Percentiles rank a stretch among this genome's conserved stretches.
These are phyloP conservation scores for Trichosporon inkin DNA, from an alignment of 1,284 basidiomycete species.

Conservation along the genomic window DNA sequence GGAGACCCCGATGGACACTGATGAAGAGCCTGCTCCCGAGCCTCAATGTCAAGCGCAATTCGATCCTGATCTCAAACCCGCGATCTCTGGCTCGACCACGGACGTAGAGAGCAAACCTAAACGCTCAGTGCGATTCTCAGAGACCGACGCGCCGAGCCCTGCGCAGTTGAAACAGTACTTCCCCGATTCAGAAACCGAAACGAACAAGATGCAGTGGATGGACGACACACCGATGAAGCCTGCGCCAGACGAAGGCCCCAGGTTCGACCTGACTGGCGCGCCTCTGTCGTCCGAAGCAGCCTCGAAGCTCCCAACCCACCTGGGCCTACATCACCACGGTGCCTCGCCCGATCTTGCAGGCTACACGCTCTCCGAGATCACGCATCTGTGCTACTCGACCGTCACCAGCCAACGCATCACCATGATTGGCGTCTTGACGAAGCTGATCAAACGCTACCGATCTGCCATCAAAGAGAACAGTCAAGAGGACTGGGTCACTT, in stretches of 20 bases:
- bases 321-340: conserved; percentile 83
- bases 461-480: conserved; percentile 6
- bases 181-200: conserved; percentile 59
- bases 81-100: neutral
- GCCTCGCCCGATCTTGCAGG: conserved; percentile 72
- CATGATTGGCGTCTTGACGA: conserved; percentile 70
- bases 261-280: conserved; percentile 71
- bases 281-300: conserved; percentile 56
- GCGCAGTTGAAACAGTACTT: conserved; percentile 85
- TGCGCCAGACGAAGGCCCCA: conserved; percentile 19
- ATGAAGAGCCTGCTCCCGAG: neutral
- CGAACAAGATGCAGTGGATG: conserved; percentile 68
- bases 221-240: conserved; percentile 34
- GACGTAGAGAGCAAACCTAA: neutral
- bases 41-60: neutral
- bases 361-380: conserved; percentile 83
- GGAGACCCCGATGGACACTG: neutral
- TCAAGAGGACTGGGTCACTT: conserved; percentile 17
- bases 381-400: conserved; percentile 73
- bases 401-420: conserved; percentile 77
- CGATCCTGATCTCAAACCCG: too few species aligned
- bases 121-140: conserved; percentile 33
- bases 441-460: conserved; percentile 52
- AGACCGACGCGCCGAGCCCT: conserved; percentile 57
- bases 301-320: conserved; percentile 62